These are phyloP conservation scores for Lachancea lanzarotensis DNA, from an alignment of 805 yeast genomes.

Conservation along the genomic window DNA sequence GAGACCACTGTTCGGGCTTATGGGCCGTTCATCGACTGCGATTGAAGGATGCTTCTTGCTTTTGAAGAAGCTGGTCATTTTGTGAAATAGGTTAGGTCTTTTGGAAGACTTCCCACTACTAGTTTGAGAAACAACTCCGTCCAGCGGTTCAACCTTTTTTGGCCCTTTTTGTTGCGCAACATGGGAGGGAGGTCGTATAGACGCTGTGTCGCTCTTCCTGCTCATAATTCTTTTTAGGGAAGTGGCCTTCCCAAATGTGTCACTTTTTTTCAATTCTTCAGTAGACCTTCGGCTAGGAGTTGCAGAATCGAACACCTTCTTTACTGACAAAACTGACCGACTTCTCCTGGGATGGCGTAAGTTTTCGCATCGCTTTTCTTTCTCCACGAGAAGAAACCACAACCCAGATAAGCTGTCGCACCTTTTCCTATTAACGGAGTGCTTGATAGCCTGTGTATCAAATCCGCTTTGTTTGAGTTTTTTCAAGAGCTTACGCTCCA, in stretches of 20 bases:
- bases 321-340: conserved; percentile 30
- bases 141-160: not conserved
- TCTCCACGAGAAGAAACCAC: conserved; percentile 62
- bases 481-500: conserved; percentile 58
- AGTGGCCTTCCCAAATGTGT: conserved; percentile 8
- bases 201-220: conserved; percentile 16
- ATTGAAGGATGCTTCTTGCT: conserved; percentile 4
- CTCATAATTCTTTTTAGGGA: conserved; percentile 25
- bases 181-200: conserved; percentile 11
- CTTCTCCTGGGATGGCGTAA: conserved; percentile 32
- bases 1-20: not conserved
- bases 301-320: conserved; percentile 27
- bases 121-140: not conserved
- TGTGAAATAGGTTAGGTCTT: conserved; percentile 8
- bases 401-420: conserved; percentile 70
- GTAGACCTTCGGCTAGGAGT: conserved; percentile 1
- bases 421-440: conserved; percentile 49
- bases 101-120: not conserved
- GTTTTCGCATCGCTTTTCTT: conserved; percentile 31
- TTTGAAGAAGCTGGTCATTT: conserved; percentile 9
- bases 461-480: conserved; percentile 55
- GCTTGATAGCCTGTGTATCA: conserved; percentile 52
- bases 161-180: conserved; percentile 1
- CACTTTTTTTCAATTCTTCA: not conserved
- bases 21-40: not conserved